Evolutionary conservation across 1,284 basidiomycete species (phyloP).

Genomic region (Bondarzewia mesenterica): DNA sequence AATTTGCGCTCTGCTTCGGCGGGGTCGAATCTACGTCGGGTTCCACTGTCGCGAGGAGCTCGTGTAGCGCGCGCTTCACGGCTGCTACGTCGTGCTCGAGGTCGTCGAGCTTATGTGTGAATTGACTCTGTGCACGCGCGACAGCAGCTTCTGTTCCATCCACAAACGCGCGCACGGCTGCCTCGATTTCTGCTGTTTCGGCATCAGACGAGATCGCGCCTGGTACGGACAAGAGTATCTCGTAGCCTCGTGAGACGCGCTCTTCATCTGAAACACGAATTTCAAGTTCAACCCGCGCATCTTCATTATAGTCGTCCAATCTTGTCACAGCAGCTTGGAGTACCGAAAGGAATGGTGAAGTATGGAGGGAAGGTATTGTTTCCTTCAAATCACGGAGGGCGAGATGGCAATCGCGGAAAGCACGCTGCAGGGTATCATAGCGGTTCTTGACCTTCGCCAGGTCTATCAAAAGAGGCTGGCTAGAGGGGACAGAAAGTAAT

Average conservation of each 20-base stretch:
- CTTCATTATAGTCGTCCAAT: slow-evolving; percentile 75
- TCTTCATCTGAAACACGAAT: slow-evolving; percentile 77
- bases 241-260: slow-evolving; percentile 62
- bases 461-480: slow-evolving; percentile 31
- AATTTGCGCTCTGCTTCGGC: slow-evolving; percentile 7
- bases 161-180: slow-evolving; percentile 54
- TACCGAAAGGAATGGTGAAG: slow-evolving; percentile 24
- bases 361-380: slow-evolving; percentile 20
- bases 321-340: slow-evolving; percentile 54
- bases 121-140: slow-evolving; percentile 37
- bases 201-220: slow-evolving; percentile 32
- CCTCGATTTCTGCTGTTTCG: slow-evolving; percentile 35
- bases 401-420: slow-evolving; percentile 63
- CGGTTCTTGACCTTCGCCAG: slow-evolving; percentile 39
- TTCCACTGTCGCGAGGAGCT: slow-evolving; percentile 18
- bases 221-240: slow-evolving; percentile 59
- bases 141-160: slow-evolving; percentile 37
- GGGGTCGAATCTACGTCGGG: slow-evolving; percentile 10
- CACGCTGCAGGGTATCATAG: slow-evolving; percentile 53
- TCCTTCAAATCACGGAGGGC: slow-evolving; percentile 51
- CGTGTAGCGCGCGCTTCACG: slow-evolving; percentile 52
- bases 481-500: slow-evolving; percentile 6
- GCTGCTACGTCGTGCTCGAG: slow-evolving; percentile 74
- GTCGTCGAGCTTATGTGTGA: slow-evolving; percentile 61
- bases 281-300: slow-evolving; percentile 80